Evolutionary conservation across 129 eudicot species (phyloP).

Genomic region (sunflower (Helianthus annuus)): DNA sequence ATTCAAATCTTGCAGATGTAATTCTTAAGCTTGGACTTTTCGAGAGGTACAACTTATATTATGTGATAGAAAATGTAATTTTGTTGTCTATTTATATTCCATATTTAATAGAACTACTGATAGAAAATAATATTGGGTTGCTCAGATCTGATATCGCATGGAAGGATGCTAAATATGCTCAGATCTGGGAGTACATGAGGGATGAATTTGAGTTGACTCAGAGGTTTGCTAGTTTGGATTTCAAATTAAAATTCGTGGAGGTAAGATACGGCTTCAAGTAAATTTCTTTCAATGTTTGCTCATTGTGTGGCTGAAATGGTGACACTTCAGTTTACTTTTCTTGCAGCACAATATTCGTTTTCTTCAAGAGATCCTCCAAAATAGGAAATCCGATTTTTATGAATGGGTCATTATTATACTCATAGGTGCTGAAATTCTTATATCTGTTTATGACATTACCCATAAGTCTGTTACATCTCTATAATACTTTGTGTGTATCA

Average conservation of each 20-base stretch:
- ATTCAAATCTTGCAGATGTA: constrained; percentile 93
- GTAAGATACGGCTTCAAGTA: constrained; percentile 32
- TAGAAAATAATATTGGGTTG: constrained; percentile 14
- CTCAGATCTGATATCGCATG: constrained; percentile 89
- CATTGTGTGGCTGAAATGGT: constrained; percentile 15
- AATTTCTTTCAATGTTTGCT: constrained; percentile 18
- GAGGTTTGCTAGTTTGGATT: constrained; percentile 94
- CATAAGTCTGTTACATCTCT: constrained; percentile 58
- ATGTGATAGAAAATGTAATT: neutral
- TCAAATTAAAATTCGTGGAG: constrained; percentile 94
- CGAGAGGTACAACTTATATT: constrained; percentile 60
- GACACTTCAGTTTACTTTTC: constrained; percentile 16
- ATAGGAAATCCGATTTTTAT: constrained; percentile 85
- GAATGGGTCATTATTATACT: constrained; percentile 91
- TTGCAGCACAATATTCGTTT: constrained; percentile 95
- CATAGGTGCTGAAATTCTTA: constrained; percentile 76
- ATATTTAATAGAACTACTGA: constrained; percentile 16
- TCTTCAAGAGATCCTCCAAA: constrained; percentile 90
- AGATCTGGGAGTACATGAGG: constrained; percentile 93
- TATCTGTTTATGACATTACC: constrained; percentile 82
- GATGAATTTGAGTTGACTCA: constrained; percentile 97
- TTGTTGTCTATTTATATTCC: neutral
- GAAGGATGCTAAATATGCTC: constrained; percentile 97
- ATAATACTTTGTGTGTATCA: constrained; percentile 33
- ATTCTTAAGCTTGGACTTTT: constrained; percentile 95